Evolutionary conservation across 2,329 filamentous ascomycete species (phyloP), one percentile per base, ranked within the genome.

Genomic region (Microsporum audouinii): DNA sequence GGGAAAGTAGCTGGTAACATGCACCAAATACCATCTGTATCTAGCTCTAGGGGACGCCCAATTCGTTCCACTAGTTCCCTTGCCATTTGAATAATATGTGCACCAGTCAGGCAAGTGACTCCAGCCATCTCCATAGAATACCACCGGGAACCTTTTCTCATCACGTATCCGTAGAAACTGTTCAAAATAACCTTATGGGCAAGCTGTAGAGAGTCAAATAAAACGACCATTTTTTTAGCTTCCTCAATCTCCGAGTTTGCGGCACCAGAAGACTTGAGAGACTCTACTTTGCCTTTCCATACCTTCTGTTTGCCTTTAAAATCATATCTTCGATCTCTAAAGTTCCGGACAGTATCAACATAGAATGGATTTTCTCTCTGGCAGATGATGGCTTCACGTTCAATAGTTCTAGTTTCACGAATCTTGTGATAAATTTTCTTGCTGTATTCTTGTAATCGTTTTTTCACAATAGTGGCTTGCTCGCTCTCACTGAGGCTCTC

Each of bases 341-440:
- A 99, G 74, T 94, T 88, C 69, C 88, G 88, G 58, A 99, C 94
- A 0, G 94, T 99, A 71, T 99, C 84, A 68, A 99, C 92, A 70
- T 99, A 99, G 73, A 99, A 99, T 0, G 94, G 94, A 64, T 99
- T 99, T 71, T 99, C 94, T 65, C 94, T 84, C 71, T 99, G 94
- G 70, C 94, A 99, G 69, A 99, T 97, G 71, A 99, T 96, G 8
- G 95, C 94, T 73, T 99, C 94, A 60, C 91, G 85, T 64, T 94
- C 87, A 62, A 95, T 94, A 0, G 89, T 97, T 57, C 87, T 95
- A 10, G 89, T 88, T 64, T 97, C 94, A 73, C 95, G 91, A 63
- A 99, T 97, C 74, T 97, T 99, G 80, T 99, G 94, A 71, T 99
- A 99, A 65, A 99, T 95, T 76, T 99, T 99, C 73, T 97, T 95